Conservation (phyloP, 305 asterid species). For the Solanum hybrid region DNA sequence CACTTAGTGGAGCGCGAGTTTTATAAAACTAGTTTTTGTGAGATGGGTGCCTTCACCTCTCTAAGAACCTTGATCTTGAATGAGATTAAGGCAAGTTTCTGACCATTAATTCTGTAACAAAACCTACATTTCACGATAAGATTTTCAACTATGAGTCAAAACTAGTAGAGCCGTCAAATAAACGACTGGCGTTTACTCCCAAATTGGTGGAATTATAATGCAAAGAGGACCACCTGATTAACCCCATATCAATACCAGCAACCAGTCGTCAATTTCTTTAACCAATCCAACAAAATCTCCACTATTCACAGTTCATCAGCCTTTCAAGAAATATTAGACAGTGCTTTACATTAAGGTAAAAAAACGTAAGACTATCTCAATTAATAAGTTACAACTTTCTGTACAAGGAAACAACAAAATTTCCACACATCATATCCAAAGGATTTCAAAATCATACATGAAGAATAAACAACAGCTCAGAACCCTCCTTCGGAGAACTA, state of each 20-base stretch:
- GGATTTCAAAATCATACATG: neutral
- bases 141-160: neutral
- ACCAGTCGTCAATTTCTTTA: neutral
- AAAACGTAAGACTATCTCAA: neutral
- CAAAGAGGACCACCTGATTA: neutral
- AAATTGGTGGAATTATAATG: neutral
- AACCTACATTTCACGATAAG: neutral
- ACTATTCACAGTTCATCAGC: neutral
- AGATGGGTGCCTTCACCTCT: neutral
- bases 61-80: neutral
- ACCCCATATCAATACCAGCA: neutral
- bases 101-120: neutral
- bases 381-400: neutral
- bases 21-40: neutral
- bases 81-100: too few relatives aligned
- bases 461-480: neutral
- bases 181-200: neutral
- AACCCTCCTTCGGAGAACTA: constrained; percentile 6
- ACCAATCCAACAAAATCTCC: neutral
- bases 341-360: neutral
- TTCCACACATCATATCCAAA: neutral
- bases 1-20: too few relatives aligned
- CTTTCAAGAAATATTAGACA: neutral
- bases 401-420: constrained; percentile 1
- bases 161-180: neutral